These are phyloP conservation scores for Volvox africanus DNA, from an alignment of 139 green algal species.

Conservation along the genomic window DNA sequence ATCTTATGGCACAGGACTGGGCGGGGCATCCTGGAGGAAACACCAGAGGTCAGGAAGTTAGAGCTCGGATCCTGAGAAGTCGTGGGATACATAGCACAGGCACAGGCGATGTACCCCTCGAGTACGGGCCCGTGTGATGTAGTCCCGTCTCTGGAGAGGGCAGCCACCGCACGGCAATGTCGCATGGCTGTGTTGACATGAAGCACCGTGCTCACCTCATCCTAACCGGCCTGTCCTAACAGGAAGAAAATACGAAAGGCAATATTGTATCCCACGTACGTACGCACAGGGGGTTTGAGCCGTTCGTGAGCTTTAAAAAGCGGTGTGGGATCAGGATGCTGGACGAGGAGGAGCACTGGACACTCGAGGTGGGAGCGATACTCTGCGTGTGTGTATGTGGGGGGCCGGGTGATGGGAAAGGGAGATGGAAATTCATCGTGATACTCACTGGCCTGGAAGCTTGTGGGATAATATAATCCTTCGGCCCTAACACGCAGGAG, in stretches of 20 bases:
- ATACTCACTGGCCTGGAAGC: neutral
- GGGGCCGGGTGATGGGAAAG: too few relatives aligned
- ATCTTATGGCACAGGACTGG: neutral
- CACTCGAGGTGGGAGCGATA: neutral
- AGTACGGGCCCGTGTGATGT: neutral
- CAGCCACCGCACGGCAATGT: neutral
- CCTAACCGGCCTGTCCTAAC: neutral
- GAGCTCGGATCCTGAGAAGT: neutral
- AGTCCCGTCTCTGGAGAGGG: neutral
- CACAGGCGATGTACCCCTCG: neutral
- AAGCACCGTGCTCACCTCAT: neutral
- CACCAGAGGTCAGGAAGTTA: neutral
- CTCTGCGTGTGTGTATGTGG: neutral
- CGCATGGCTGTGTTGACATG: neutral
- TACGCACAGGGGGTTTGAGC: neutral
- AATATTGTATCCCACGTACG: neutral
- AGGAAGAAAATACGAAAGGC: too few relatives aligned
- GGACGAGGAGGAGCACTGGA: constrained; percentile 10
- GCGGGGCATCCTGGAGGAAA: too few relatives aligned
- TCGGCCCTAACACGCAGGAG: neutral
- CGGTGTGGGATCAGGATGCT: neutral
- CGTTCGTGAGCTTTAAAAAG: neutral
- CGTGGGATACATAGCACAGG: neutral
- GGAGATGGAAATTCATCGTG: neutral
- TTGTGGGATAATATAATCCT: neutral